Evolutionary conservation across 805 yeast genomes (phyloP).

Genomic region (Wickerhamomyces bovis): DNA sequence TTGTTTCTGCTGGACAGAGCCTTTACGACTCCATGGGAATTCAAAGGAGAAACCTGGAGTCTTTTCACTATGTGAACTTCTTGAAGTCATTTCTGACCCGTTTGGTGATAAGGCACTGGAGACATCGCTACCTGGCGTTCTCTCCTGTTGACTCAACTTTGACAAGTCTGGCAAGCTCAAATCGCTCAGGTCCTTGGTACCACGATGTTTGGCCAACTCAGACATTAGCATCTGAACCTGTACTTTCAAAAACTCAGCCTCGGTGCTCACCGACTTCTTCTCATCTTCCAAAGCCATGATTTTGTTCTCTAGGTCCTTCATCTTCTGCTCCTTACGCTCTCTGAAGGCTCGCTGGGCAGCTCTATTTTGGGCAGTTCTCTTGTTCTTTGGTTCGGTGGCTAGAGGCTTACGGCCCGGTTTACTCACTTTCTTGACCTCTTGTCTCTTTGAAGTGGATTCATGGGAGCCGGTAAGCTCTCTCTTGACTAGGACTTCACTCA

Average conservation of each 20-base stretch:
- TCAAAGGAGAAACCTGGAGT: constrained; percentile 38
- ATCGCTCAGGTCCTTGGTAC: constrained; percentile 24
- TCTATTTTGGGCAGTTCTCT: constrained; percentile 94
- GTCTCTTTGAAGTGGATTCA: constrained; percentile 12
- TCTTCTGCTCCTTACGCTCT: constrained; percentile 83
- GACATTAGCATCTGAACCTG: constrained; percentile 70
- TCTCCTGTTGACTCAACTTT: background rate
- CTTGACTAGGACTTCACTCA: constrained; percentile 7
- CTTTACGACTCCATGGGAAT: constrained; percentile 44
- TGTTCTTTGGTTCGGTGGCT: constrained; percentile 73
- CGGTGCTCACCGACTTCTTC: constrained; percentile 60
- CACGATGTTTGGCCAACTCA: constrained; percentile 61
- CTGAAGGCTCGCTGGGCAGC: constrained; percentile 97
- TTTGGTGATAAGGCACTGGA: constrained; percentile 16
- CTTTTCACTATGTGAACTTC: constrained; percentile 4
- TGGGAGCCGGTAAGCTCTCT: constrained; percentile 7
- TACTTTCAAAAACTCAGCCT: constrained; percentile 64
- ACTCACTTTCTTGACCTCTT: constrained; percentile 25
- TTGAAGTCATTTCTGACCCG: constrained; percentile 9
- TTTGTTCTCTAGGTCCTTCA: constrained; percentile 78
- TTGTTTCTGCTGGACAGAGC: constrained; percentile 6
- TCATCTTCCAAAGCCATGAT: constrained; percentile 69
- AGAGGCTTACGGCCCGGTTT: constrained; percentile 83
- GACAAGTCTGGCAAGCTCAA: constrained; percentile 14
- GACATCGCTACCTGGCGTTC: constrained; percentile 8